Evolutionary conservation across 257 asterid genomes (phyloP), one percentile per base, ranked within the genome.

Genomic region (Salvia miltiorrhiza): DNA sequence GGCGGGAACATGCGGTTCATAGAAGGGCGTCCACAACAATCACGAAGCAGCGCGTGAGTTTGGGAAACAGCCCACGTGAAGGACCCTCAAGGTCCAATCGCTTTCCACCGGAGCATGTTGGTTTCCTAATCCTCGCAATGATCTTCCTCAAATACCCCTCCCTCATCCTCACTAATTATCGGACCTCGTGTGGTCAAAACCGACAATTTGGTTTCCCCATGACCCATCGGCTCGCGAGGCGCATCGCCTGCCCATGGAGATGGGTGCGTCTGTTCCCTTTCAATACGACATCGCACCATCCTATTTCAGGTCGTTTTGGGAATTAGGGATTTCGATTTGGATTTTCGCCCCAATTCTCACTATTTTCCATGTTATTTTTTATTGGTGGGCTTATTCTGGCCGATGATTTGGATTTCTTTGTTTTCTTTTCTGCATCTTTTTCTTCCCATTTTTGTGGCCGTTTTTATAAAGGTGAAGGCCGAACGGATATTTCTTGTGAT

Each of bases 241-340:
- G 39, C 39, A 33, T 33, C 62, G 74, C 55, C 62, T 39, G 20
- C 63, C 76, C 0, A 57, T 10, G 37, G 54, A 63, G 73, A 67
- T 65, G 48, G 67, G 32, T 70, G 80, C 78, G 67, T 71, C 56
- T 81, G 84, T 80, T 58, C 84, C 87, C 82, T 76, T 63, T 54
- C 53, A 43, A 76, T 70, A 73, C 70, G 80, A 76, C 84, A 79
- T 37, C 78, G 76, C 50, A 45, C n/a, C 60, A 50, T 44, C 69
- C 70, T n/a, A 63, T 44, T 26, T 65, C 28, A 32, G 30, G 41
- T 5, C 26, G 37, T 39, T 39, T 60, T 28, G 13, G 61, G 77
- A 65, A 41, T 73, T 63, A 2, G 66, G 69, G 56, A 37, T 26
- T 72, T 48, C 3, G 39, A 23, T 54, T 72, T 48, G 4, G 39